These are phyloP conservation scores for Coffea canephora DNA, from an alignment of 257 asterid genomes.

Conservation along the genomic window DNA sequence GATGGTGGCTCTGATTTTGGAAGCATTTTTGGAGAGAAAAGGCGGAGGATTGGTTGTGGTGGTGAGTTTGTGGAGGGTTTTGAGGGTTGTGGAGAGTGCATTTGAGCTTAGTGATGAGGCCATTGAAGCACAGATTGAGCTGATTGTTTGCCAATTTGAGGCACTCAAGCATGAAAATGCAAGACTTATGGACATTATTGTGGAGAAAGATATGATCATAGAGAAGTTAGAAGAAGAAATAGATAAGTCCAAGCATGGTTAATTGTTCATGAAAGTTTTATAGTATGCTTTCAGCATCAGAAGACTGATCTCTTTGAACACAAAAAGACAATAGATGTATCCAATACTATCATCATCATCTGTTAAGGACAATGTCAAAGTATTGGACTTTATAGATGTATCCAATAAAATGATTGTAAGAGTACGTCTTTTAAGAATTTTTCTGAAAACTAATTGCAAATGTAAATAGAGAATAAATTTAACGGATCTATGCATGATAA, in stretches of 20 bases:
- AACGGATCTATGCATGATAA: no score
- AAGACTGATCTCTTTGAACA: background rate
- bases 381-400: no score
- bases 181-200: slow-evolving; percentile 21
- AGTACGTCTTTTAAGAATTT: no score
- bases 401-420: no score
- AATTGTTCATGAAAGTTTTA: background rate
- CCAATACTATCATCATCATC: no score
- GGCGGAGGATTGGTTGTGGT: slow-evolving; percentile 36
- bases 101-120: slow-evolving; percentile 38
- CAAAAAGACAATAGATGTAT: no score
- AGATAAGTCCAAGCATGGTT: background rate
- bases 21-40: slow-evolving; percentile 20
- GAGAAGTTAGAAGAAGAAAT: slow-evolving; percentile 20
- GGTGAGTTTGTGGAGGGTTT: slow-evolving; percentile 36
- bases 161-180: slow-evolving; percentile 25
- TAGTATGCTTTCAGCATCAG: background rate
- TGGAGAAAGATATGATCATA: slow-evolving; percentile 30
- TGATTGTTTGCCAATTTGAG: slow-evolving; percentile 27
- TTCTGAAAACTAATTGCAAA: no score
- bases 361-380: no score
- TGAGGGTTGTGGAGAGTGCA: slow-evolving; percentile 35
- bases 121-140: slow-evolving; percentile 28
- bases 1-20: slow-evolving; percentile 30
- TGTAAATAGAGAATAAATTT: no score